These are phyloP conservation scores for Mucor velutinosus DNA, from an alignment of 371 early-diverging fungal species.

Conservation along the genomic window DNA sequence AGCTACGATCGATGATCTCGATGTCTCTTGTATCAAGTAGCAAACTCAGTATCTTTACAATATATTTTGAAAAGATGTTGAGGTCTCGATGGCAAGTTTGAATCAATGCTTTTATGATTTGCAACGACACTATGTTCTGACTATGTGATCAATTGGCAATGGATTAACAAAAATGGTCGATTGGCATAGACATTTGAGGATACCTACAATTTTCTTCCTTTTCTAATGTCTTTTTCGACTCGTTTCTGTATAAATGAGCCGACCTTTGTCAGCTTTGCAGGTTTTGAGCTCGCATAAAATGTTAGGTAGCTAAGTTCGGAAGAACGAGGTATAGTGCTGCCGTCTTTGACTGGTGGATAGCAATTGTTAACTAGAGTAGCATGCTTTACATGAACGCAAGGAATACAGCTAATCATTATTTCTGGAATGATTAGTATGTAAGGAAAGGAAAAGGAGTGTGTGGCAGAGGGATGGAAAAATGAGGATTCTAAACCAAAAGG, in stretches of 20 bases:
- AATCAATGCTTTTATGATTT: slow-evolving; percentile 74
- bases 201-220: slow-evolving; percentile 61
- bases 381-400: slow-evolving; percentile 70
- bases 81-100: slow-evolving; percentile 74
- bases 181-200: background rate
- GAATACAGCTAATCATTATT: slow-evolving; percentile 14
- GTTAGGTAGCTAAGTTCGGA: slow-evolving; percentile 86
- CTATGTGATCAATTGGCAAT: slow-evolving; percentile 16
- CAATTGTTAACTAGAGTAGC: slow-evolving; percentile 87
- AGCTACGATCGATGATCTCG: slow-evolving; percentile 55
- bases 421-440: slow-evolving; percentile 24
- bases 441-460: slow-evolving; percentile 60
- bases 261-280: slow-evolving; percentile 91
- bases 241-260: slow-evolving; percentile 79
- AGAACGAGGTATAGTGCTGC: slow-evolving; percentile 75
- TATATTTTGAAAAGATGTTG: slow-evolving; percentile 77
- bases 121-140: slow-evolving; percentile 54
- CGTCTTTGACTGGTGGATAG: slow-evolving; percentile 82
- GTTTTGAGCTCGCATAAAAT: slow-evolving; percentile 87
- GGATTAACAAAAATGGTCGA: background rate
- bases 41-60: slow-evolving; percentile 54
- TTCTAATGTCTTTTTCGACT: slow-evolving; percentile 65
- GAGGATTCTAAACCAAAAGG: background rate
- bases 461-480: background rate
- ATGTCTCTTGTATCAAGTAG: slow-evolving; percentile 59